Conservation (phyloP, 1,284 basidiomycete species). For the Sporisorium exsertum region DNA sequence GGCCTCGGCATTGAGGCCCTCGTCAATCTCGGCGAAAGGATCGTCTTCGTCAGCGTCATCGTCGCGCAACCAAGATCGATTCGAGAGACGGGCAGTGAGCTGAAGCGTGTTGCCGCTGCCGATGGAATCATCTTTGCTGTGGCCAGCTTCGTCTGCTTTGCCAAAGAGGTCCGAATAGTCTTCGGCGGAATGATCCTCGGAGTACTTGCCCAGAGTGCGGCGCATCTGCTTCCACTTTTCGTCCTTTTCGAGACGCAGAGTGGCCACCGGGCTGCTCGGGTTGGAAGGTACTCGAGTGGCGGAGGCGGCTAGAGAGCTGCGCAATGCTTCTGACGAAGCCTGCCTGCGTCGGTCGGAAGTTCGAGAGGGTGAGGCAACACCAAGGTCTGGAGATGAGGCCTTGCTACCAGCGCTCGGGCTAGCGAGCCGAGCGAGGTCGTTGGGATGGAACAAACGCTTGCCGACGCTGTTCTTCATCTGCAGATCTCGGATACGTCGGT, state of each 20-base stretch:
- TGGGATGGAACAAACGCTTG: slow-evolving; percentile 58
- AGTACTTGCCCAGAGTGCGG: slow-evolving; percentile 54
- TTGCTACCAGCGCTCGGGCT: slow-evolving; percentile 1
- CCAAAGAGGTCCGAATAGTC: slow-evolving; percentile 62
- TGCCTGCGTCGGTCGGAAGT: slow-evolving; percentile 30
- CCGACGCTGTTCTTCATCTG: slow-evolving; percentile 54
- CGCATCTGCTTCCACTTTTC: slow-evolving; percentile 57
- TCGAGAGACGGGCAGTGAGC: slow-evolving; percentile 58
- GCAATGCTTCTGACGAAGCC: slow-evolving; percentile 38
- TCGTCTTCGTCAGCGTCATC: slow-evolving; percentile 59
- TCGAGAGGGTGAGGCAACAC: slow-evolving; percentile 12
- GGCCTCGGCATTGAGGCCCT: slow-evolving; percentile 55
- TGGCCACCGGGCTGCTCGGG: slow-evolving; percentile 36
- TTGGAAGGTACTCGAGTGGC: slow-evolving; percentile 26
- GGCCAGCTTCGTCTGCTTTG: slow-evolving; percentile 23
- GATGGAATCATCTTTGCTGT: slow-evolving; percentile 33
- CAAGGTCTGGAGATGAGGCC: slow-evolving; percentile 1
- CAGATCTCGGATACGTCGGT: slow-evolving; percentile 50
- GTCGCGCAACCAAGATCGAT: slow-evolving; percentile 57
- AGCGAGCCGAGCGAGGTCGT: slow-evolving; percentile 48
- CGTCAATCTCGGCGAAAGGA: slow-evolving; percentile 63
- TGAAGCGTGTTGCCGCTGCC: slow-evolving; percentile 47
- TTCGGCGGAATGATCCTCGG: slow-evolving; percentile 51
- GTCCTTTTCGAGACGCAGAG: slow-evolving; percentile 42
- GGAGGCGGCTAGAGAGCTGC: slow-evolving; percentile 28